Evolutionary conservation across 306 rosid genomes (phyloP).

Genomic region (Mimosa bimucronata): DNA sequence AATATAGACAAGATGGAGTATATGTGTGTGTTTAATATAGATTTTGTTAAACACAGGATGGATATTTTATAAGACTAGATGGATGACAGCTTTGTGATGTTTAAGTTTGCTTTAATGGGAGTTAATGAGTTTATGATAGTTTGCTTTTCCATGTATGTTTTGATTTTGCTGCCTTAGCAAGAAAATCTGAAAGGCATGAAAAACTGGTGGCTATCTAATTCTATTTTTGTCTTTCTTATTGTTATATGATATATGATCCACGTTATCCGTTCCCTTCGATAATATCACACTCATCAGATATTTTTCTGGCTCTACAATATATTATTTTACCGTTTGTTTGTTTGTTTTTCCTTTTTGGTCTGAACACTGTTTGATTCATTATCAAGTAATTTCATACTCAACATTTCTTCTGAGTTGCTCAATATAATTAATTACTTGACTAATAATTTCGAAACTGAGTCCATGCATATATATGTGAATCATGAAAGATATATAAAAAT

Average conservation of each 20-base stretch:
- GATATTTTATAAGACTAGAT: background rate
- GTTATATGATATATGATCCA: background rate
- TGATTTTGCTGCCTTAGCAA: slow-evolving; percentile 21
- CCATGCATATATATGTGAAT: background rate
- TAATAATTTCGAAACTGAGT: background rate
- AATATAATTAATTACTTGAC: background rate
- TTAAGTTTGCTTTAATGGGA: slow-evolving; percentile 22
- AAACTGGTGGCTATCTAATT: background rate
- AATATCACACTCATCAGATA: background rate
- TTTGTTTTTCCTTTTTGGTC: no score
- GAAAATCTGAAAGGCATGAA: slow-evolving; percentile 4
- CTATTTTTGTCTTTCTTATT: background rate
- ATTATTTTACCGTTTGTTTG: background rate
- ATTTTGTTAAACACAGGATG: background rate
- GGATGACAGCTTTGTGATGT: background rate
- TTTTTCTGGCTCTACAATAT: background rate
- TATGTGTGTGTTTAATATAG: background rate
- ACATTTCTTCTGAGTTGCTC: no score
- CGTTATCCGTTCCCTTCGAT: background rate
- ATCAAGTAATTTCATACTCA: background rate
- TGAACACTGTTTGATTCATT: no score
- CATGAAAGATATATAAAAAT: background rate
- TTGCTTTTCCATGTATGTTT: slow-evolving; percentile 13
- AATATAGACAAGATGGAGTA: no score
- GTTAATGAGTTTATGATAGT: background rate